These are phyloP conservation scores for Fonsecaea multimorphosa DNA, from an alignment of 2,329 filamentous ascomycete genomes.

Conservation along the genomic window DNA sequence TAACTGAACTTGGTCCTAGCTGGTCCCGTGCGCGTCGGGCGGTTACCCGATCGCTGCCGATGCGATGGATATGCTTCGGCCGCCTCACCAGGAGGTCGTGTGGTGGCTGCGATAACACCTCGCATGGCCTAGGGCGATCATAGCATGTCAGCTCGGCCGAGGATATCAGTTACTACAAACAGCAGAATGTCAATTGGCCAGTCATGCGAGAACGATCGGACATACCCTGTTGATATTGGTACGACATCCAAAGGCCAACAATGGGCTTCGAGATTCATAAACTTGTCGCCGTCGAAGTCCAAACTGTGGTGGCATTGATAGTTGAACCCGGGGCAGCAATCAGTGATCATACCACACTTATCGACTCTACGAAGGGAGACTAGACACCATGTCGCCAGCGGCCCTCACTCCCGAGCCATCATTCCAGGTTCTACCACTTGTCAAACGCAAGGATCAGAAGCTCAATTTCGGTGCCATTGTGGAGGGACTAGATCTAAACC, in stretches of 20 bases:
- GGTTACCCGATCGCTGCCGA: neutral
- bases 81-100: neutral
- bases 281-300: conserved; percentile 1
- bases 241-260: neutral
- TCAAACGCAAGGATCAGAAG: conserved; percentile 35
- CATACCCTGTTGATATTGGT: neutral
- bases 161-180: neutral
- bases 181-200: neutral
- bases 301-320: neutral
- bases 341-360: neutral
- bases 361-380: neutral
- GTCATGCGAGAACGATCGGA: neutral
- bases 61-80: conserved; percentile 1
- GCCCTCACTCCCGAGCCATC: conserved; percentile 27
- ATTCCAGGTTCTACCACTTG: conserved; percentile 22
- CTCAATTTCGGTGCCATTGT: conserved; percentile 48
- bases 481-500: conserved; percentile 48
- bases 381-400: conserved; percentile 28
- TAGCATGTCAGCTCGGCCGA: conserved; percentile 17
- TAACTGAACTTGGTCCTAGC: neutral
- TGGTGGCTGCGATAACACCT: conserved; percentile 6
- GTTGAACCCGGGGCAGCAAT: too few species aligned
- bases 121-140: neutral
- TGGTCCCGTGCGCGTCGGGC: neutral
- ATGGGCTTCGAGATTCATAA: neutral